Percentiles rank a stretch among this genome's conserved stretches.
Evolutionary conservation across 1,139 yeast species (phyloP).

Genomic region (Hansenula sp.): DNA sequence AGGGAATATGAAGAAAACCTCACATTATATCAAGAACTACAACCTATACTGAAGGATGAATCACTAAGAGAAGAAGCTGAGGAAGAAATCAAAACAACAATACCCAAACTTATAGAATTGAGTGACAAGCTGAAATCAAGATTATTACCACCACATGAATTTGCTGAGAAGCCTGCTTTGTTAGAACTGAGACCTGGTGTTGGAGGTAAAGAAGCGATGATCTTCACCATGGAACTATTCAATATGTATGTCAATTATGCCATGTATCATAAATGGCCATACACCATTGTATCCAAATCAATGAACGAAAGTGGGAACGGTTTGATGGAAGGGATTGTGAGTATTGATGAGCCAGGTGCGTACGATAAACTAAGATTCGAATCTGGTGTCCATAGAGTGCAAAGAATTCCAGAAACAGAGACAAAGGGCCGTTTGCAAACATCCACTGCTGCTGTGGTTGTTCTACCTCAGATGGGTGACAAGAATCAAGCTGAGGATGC

Average conservation of each 20-base stretch:
- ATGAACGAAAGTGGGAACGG: conserved; percentile 56
- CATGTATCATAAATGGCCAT: conserved; percentile 61
- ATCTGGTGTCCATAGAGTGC: conserved; percentile 96
- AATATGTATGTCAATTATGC: conserved; percentile 80
- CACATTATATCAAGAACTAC: conserved; percentile 34
- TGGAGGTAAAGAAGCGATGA: conserved; percentile 91
- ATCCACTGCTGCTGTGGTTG: conserved; percentile 93
- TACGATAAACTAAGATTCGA: conserved; percentile 74
- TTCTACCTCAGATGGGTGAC: conserved; percentile 77
- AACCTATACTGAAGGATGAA: conserved; percentile 31
- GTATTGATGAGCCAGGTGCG: conserved; percentile 72
- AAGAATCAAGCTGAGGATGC: conserved; percentile 45
- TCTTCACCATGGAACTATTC: conserved; percentile 76
- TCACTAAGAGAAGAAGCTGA: conserved; percentile 33
- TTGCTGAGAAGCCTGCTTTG: conserved; percentile 73
- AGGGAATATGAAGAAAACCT: conserved; percentile 36
- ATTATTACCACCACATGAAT: conserved; percentile 73
- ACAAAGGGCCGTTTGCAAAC: conserved; percentile 93
- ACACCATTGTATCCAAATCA: conserved; percentile 54
- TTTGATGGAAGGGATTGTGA: conserved; percentile 70
- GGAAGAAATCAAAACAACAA: conserved; percentile 26
- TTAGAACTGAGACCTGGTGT: conserved; percentile 92
- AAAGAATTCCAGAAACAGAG: conserved; percentile 90
- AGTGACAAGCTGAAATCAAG: conserved; percentile 46
- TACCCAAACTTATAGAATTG: conserved; percentile 28